Conservation (phyloP, 805 yeast species). For the Candida incommunis region DNA sequence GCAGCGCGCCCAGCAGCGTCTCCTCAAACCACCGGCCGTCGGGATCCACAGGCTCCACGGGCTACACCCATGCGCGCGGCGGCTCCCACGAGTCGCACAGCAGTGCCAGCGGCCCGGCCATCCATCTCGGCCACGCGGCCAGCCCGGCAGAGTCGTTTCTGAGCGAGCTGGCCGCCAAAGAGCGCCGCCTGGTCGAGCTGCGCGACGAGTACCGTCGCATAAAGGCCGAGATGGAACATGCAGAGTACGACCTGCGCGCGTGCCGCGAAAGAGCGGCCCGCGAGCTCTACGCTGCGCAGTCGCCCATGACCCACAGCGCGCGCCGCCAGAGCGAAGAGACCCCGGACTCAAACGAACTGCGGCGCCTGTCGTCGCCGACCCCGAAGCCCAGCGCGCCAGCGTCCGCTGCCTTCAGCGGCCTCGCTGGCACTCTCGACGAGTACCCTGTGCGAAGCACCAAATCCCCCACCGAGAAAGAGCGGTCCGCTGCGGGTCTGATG, state of each 20-base stretch:
- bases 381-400: not conserved
- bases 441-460: too few species aligned
- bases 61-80: not conserved
- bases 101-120: too few species aligned
- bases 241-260: slow-evolving; percentile 17
- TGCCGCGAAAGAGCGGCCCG: not conserved
- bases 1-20: too few species aligned
- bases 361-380: not conserved
- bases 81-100: too few species aligned
- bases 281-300: not conserved
- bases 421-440: not conserved
- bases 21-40: not conserved
- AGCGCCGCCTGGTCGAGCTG: slow-evolving; percentile 21
- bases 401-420: not conserved
- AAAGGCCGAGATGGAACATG: slow-evolving; percentile 15
- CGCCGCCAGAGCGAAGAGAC: too few species aligned
- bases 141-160: slow-evolving; percentile 10
- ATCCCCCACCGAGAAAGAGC: not conserved
- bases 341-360: not conserved
- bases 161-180: slow-evolving; percentile 21
- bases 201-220: slow-evolving; percentile 15
- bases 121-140: too few species aligned
- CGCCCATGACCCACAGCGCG: not conserved
- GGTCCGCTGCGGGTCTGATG: not conserved
- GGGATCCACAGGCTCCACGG: not conserved